Base-by-base conservation (phyloP, 2,329 filamentous ascomycete genomes). In the Paraphaeosphaeria sporulosa region DNA sequence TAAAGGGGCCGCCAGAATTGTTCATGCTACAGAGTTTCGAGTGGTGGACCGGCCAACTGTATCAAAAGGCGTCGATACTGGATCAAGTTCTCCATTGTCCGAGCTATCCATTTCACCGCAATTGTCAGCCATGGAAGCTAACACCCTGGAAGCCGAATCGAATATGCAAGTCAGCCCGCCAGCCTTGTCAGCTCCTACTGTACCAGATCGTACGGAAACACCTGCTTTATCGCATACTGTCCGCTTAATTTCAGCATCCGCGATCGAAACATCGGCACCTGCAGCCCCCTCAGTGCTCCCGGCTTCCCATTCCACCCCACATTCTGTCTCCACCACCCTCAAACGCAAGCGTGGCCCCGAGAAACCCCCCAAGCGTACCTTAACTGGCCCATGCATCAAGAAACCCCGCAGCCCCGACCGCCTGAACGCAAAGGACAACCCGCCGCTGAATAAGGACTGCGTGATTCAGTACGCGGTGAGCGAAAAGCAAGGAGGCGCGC, bases 401-500 rank as follows among this genome's bases (percentile, higher is more conserved):
- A 47, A 51, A 17, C 44, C 38, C 13, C 62, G 57, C 21, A 65
- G 60, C 46, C 61, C 63, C 4, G 59, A 47, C 9, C 63, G 62
- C 44, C 51, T 68, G 19, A 65, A 70, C 32, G 72, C 76, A 19
- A 73, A 69, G 15, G 55, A 47, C 8, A 73, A 72, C 30, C 76
- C 74, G 21, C 56, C 60, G 2, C 64, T 80, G 36, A 75, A 74
- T 49, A 48, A 64, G 15, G 66, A 76, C 50, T 79, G 75, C 53
- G 71, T 76, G 0, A 69, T 79, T 36, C 70, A 71, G 19, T 78
- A 73, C 62, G 77, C 78, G 5, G 65, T 72, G 49, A 66, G 60
- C 9, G 55, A 59, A 8, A 57, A 53, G 2, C 65, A 70, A 12
- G 64, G 65, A 2, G 64, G 64, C 25, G 65, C 74, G 46, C 61